Conservation (phyloP, 2,329 filamentous ascomycete species). For the Coniochaeta sp. region DNA sequence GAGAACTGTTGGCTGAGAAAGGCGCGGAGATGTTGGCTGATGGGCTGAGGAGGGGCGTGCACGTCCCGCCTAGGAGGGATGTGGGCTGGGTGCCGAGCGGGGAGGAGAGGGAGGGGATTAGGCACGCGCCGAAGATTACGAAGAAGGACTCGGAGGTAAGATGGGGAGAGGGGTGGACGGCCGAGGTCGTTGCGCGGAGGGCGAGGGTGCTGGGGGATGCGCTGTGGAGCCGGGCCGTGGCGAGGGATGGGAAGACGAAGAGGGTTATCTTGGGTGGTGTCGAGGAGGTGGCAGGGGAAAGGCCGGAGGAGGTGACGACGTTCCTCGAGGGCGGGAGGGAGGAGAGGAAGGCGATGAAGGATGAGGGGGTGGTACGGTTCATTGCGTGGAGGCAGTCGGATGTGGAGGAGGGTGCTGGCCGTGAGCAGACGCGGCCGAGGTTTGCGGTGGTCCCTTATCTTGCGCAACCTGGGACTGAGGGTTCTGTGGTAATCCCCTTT, state of each 20-base stretch:
- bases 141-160: constrained; percentile 56
- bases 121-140: constrained; percentile 66
- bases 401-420: background rate
- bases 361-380: background rate
- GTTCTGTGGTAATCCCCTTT: constrained; percentile 6
- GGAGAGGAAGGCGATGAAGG: background rate
- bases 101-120: constrained; percentile 18
- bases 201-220: constrained; percentile 52
- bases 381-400: background rate
- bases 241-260: constrained; percentile 13
- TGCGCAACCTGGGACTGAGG: background rate
- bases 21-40: constrained; percentile 66
- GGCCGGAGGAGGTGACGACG: constrained; percentile 4
- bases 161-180: constrained; percentile 46
- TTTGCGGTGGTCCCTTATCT: constrained; percentile 5
- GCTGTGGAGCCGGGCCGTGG: constrained; percentile 50
- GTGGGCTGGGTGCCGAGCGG: constrained; percentile 18
- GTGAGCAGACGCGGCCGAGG: background rate
- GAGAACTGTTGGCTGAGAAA: constrained; percentile 46
- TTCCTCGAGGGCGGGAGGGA: background rate
- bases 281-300: constrained; percentile 13
- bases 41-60: constrained; percentile 54
- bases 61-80: constrained; percentile 53
- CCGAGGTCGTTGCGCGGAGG: constrained; percentile 46
- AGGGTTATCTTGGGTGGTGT: constrained; percentile 33